Percentiles rank a stretch among this genome's conserved stretches.
These are phyloP conservation scores for Nicotiana tomentosiformis DNA, from an alignment of 257 asterid genomes.

Conservation along the genomic window DNA sequence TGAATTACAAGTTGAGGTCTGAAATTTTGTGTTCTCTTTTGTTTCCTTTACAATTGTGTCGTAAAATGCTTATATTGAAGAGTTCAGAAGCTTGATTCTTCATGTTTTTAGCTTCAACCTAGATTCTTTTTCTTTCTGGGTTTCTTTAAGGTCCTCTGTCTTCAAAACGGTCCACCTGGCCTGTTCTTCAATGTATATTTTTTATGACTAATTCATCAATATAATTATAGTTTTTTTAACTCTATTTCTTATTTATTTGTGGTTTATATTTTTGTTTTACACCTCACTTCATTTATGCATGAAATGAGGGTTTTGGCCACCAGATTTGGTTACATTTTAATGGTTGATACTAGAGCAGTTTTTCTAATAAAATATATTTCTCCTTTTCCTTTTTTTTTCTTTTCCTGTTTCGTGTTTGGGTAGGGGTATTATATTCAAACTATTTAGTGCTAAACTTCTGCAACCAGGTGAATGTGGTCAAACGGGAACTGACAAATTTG, in stretches of 20 bases:
- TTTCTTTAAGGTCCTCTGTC: neutral
- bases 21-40: neutral
- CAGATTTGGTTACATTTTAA: neutral
- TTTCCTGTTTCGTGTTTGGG: neutral
- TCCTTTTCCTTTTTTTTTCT: neutral
- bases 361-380: neutral
- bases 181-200: neutral
- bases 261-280: neutral
- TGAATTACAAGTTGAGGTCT: neutral
- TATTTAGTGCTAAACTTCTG: slow-evolving; percentile 1
- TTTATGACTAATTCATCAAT: neutral
- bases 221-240: neutral
- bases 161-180: neutral
- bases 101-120: neutral
- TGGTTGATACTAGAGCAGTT: neutral
- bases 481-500: slow-evolving; percentile 3
- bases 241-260: neutral
- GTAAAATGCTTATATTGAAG: neutral
- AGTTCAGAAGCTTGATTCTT: neutral
- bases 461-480: neutral
- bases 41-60: neutral
- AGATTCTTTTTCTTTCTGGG: too few species aligned
- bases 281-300: neutral
- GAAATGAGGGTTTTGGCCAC: neutral
- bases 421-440: neutral